Percentiles rank a stretch among this genome's conserved stretches.
Evolutionary conservation across 2,329 filamentous ascomycete genomes (phyloP).

Genomic region (Penicillium oxalicum): DNA sequence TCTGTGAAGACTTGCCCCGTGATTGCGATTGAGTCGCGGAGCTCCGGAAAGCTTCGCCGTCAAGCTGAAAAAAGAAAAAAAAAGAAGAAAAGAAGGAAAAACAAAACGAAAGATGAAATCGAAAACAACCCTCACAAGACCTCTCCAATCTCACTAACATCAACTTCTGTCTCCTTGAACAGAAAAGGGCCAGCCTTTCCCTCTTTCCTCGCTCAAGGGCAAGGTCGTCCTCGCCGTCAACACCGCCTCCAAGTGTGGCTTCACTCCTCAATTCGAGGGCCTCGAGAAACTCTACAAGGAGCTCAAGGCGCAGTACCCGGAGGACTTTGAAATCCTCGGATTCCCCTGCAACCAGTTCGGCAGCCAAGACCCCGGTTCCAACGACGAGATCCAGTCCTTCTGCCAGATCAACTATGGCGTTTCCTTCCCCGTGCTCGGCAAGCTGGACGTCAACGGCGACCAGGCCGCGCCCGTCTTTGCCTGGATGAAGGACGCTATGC

Average conservation of each 20-base stretch:
- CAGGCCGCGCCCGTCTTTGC: conserved; percentile 71
- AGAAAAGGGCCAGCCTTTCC: conserved; percentile 69
- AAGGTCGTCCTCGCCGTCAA: conserved; percentile 97
- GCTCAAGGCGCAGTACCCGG: conserved; percentile 61
- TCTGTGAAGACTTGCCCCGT: too few relatives aligned
- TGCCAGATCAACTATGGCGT: conserved; percentile 95
- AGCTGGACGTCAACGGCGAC: conserved; percentile 90
- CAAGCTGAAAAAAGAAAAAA: neutral
- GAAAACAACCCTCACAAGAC: neutral
- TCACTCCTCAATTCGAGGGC: conserved; percentile 89
- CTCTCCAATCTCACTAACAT: conserved; percentile 5
- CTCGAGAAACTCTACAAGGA: conserved; percentile 86
- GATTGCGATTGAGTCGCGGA: neutral
- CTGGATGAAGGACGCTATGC: conserved; percentile 65
- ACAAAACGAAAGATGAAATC: neutral
- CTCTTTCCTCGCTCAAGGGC: conserved; percentile 67
- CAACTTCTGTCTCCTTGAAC: conserved; percentile 6
- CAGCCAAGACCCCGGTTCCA: conserved; percentile 75
- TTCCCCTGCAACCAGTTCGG: conserved; percentile 99
- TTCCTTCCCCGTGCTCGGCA: conserved; percentile 82
- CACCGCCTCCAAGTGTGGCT: conserved; percentile 97
- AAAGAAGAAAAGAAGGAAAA: neutral
- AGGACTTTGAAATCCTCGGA: conserved; percentile 80
- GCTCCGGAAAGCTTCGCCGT: neutral
- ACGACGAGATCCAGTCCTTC: conserved; percentile 75